Evolutionary conservation across 2,329 filamentous ascomycete genomes (phyloP).

Genomic region (Coleophoma cylindrospora): DNA sequence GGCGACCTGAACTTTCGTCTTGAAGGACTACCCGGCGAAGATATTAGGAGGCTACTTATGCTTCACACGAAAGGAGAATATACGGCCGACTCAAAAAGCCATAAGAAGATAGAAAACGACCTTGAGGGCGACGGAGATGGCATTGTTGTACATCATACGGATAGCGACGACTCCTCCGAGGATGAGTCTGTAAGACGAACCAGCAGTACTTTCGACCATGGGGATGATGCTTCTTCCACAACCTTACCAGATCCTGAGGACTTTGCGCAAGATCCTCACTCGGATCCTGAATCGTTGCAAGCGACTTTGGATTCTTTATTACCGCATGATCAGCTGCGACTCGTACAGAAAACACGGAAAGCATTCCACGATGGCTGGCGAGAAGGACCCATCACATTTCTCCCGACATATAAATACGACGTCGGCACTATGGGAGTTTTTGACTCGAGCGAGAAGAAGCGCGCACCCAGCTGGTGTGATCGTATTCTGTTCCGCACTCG

Average conservation of each 20-base stretch:
- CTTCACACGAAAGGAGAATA: slow-evolving; percentile 80
- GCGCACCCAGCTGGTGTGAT: slow-evolving; percentile 95
- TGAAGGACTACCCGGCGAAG: slow-evolving; percentile 81
- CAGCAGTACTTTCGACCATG: slow-evolving; percentile 22
- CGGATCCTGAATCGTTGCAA: slow-evolving; percentile 81
- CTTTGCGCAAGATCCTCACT: slow-evolving; percentile 59
- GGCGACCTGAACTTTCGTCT: slow-evolving; percentile 94
- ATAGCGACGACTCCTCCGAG: slow-evolving; percentile 42
- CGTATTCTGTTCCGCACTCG: slow-evolving; percentile 83
- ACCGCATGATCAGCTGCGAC: slow-evolving; percentile 80
- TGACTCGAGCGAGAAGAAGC: slow-evolving; percentile 90
- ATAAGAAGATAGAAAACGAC: slow-evolving; percentile 25
- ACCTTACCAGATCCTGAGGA: slow-evolving; percentile 59
- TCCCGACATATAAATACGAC: slow-evolving; percentile 98
- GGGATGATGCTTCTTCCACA: slow-evolving; percentile 29
- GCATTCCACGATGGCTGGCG: slow-evolving; percentile 88
- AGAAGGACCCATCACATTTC: slow-evolving; percentile 81
- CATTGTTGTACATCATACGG: slow-evolving; percentile 34
- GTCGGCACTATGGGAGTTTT: slow-evolving; percentile 88
- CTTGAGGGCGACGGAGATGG: slow-evolving; percentile 41
- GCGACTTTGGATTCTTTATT: slow-evolving; percentile 83
- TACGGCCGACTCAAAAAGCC: slow-evolving; percentile 42
- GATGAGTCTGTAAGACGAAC: slow-evolving; percentile 21
- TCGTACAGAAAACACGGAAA: slow-evolving; percentile 69
- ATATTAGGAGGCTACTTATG: slow-evolving; percentile 79